Evolutionary conservation across 2,329 filamentous ascomycete genomes (phyloP), one percentile per base, ranked within the genome.

Genomic region (Claviceps cyperi): DNA sequence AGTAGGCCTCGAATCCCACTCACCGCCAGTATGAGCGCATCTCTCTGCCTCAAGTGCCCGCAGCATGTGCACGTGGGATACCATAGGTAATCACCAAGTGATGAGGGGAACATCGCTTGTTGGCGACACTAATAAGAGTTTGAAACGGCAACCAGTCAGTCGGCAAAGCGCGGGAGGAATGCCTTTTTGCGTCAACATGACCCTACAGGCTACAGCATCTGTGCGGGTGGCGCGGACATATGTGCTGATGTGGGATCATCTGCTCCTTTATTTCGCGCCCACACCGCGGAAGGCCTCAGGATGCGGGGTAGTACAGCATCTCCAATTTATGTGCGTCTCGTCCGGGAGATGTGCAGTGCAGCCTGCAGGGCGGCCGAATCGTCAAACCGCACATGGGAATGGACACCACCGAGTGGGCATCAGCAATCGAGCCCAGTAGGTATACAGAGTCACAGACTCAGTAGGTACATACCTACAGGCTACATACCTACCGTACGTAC

Each of bases 301-400:
- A 50, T 50, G 52, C 50, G 52, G 53, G 47, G 50, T 52, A 48
- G 37, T n/a, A 46, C 22, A 37, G 28, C 32, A 46, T 50, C 35
- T 50, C 43, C 28, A 32, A 11, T 32, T 32, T 4, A 4, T 11
- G 28, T 32, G 28, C 28, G 28, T 11, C 28, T 32, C 8, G 28
- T 32, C 28, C 28, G 28, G 28, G 4, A 32, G 28, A 11, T 32
- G 3, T 32, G 28, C 28, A 32, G 28, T 32, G 28, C 28, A 32
- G 28, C 28, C 9, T 32, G 28, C 9, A 32, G 28, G 24, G 28
- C 9, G 28, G 28, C 28, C 28, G 28, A 11, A 32, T 32, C 28
- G 28, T 32, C 28, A 32, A 32, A 32, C 28, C 9, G 28, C 28
- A 11, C 28, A 32, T 32, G 28, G 11, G 28, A 32, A 11, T 32